Evolutionary conservation across 1,284 basidiomycete species (phyloP).

Genomic region (Baeospora myosura): DNA sequence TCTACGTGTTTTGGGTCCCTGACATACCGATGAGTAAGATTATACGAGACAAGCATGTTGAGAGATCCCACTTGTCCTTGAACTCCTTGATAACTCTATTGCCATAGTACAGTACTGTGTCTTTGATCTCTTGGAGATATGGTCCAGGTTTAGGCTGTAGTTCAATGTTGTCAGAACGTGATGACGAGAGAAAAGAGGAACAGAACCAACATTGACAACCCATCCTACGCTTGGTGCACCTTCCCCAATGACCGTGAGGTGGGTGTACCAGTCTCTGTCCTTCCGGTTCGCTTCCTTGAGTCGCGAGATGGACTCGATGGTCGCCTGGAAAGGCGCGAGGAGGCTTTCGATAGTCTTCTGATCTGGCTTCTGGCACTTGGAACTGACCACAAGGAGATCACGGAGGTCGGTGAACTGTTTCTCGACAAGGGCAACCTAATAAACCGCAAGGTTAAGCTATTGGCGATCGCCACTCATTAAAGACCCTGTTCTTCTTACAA

Average conservation of each 20-base stretch:
- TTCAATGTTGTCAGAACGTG: constrained; percentile 6
- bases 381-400: constrained; percentile 61
- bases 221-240: constrained; percentile 86
- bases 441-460: too few species aligned
- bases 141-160: constrained; percentile 77
- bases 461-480: too few species aligned
- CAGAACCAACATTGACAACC: constrained; percentile 69
- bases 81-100: constrained; percentile 90
- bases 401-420: constrained; percentile 68
- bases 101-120: constrained; percentile 85
- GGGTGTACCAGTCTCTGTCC: constrained; percentile 78
- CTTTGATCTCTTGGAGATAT: constrained; percentile 81
- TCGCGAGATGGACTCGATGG: constrained; percentile 71
- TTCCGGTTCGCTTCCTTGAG: constrained; percentile 80
- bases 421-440: constrained; percentile 63
- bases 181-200: not conserved
- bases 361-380: constrained; percentile 76
- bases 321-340: constrained; percentile 66
- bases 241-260: constrained; percentile 78
- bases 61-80: constrained; percentile 73
- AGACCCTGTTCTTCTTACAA: too few species aligned
- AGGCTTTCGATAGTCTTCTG: constrained; percentile 53
- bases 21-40: constrained; percentile 11
- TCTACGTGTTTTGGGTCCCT: constrained; percentile 87
- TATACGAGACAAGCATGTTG: constrained; percentile 4